A percentile compares a stretch with the other conserved stretches of the same genome.
phyloP scores from a whole-genome alignment of 2,329 filamentous ascomycete species.

The Talaromyces sp. region DNA sequence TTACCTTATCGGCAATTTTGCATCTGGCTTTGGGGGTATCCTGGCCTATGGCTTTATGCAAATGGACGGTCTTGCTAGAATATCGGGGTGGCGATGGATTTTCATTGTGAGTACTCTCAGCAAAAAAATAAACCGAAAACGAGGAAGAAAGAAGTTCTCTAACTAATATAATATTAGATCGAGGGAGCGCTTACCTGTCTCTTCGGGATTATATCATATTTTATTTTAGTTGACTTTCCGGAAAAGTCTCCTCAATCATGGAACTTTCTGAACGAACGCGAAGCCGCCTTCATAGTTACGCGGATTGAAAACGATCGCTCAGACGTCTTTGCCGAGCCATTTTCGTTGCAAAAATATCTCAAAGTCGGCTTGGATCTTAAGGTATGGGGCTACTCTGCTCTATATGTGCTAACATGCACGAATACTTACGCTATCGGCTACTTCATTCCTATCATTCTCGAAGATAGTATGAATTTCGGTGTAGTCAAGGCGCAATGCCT shows the following conservation, averaged over 20 bases:
- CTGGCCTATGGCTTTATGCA: conserved; percentile 40
- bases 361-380: conserved; percentile 47
- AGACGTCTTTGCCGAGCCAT: conserved; percentile 47
- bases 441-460: conserved; percentile 72
- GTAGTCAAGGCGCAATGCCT: conserved; percentile 65
- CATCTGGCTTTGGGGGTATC: conserved; percentile 46
- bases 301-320: conserved; percentile 51
- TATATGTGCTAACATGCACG: conserved; percentile 41
- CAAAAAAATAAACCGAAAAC: neutral
- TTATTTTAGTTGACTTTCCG: conserved; percentile 30
- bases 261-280: conserved; percentile 32
- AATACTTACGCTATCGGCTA: conserved; percentile 74
- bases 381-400: conserved; percentile 50
- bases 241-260: conserved; percentile 27
- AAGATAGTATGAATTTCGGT: conserved; percentile 20
- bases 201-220: neutral
- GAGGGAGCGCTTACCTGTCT: neutral
- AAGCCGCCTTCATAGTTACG: conserved; percentile 47
- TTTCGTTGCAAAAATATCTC: conserved; percentile 46
- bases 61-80: conserved; percentile 38
- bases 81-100: conserved; percentile 51
- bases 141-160: neutral
- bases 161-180: neutral
- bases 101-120: conserved; percentile 45
- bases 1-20: conserved; percentile 47